Evolutionary conservation across 306 rosid genomes (phyloP), one percentile per base, ranked within the genome.

Genomic region (Pterocarpus santalinus): DNA sequence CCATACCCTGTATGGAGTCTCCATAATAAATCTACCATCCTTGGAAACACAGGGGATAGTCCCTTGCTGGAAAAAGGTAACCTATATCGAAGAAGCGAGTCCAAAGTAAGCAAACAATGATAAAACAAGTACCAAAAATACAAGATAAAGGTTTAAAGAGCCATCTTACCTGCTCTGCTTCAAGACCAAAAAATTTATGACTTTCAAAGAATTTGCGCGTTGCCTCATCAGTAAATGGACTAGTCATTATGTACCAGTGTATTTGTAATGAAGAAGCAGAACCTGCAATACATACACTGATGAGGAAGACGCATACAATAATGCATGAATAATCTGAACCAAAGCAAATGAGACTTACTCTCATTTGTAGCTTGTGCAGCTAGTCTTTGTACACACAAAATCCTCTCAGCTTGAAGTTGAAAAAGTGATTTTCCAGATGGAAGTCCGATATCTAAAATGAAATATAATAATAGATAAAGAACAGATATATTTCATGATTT

Each of bases 241-340:
- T 95, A 67, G 99, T 95, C 99, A 95, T 93, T 56, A 95, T 89
- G 82, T 93, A 95, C 99, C 99, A 95, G 87, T 92, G 98, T 74
- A 95, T 89, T 82, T 89, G 89, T 62, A 68, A 91, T 8, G 90
- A 85, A 78, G 90, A 67, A 82, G 90, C 76, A 75, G 94, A 86
- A 81, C 75, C 98, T 94, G 89, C 67, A 66, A 81, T 28, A 72
- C 36, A 84, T 41, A 66, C 69, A 68, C 56, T 8, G 78, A 65
- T 66, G 67, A 78, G 74, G 13, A 79, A 67, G 66, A 58, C 52
- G 61, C 68, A 55, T 7, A 64, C 28, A 81, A 38, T 17, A 73
- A 75, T 58, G 61, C 69, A 72, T 15, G 72, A 69, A 81, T 47
- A 65, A 78, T 66, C 71, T 75, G 61, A 72, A 81, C 56, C 78